Evolutionary conservation across 768 basidiomycete species (phyloP), one percentile per base, ranked within the genome.

Genomic region (Lactifluus pinguis): DNA sequence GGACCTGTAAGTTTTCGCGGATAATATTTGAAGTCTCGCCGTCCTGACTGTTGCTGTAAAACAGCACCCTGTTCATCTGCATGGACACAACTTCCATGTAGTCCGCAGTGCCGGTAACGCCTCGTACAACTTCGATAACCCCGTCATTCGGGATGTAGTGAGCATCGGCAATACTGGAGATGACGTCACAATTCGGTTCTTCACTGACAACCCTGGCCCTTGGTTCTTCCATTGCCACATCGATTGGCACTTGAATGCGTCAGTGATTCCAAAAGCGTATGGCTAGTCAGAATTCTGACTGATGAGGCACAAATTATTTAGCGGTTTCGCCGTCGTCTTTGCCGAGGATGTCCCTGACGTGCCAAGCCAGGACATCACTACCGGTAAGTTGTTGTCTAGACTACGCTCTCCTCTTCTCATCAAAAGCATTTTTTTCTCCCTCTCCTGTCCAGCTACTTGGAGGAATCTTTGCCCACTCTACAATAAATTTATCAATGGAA

Each of bases 121-220:
- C 9, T 6, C 32, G 32, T 34, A 34, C 32, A 34, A 34, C 32
- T 34, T 34, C 9, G 32, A 34, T 9, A 34, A 34, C 32, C 32
- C 32, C 55, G 56, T 63, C n/a, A n/a, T 52, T 29, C 67, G 67
- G 15, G 67, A 68, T 19, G 60, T 61, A 19, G 67, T 68, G 36
- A 63, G 55, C 42, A 66, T 68, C 3, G 62, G 65, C 0, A 32
- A 15, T n/a, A 4, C 34, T 1, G 19, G 39, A 7, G 64, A 64
- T 14, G 45, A 66, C 21, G 65, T 65, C 3, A 66, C 68, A 2
- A 66, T 73, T 50, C 66, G 72, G 1, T 71, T 72, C 57, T 47
- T 63, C 2, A 71, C 70, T 0, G 32, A 34, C 32, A 34, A 34
- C 9, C 32, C 32, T 34, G 32, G 32, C 4, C 32, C 32, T 34